These are phyloP conservation scores for Citrus unshiu DNA, from an alignment of 345 rosid species.

Conservation along the genomic window DNA sequence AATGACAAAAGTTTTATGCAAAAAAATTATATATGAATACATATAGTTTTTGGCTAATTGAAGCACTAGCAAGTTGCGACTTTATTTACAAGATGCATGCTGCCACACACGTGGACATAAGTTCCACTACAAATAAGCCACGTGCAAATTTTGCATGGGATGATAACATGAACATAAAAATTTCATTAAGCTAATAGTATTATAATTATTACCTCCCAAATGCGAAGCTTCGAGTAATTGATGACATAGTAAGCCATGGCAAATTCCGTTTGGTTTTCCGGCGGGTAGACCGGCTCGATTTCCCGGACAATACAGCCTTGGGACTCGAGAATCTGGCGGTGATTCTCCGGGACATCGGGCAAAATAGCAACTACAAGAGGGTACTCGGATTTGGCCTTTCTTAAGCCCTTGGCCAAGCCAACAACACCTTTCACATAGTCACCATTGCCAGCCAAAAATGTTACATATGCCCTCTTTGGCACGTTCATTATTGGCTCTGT, in stretches of 20 bases:
- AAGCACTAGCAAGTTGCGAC: neutral
- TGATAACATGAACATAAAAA: neutral
- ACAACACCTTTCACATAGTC: slow-evolving; percentile 69
- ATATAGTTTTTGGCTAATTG: neutral
- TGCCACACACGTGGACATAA: neutral
- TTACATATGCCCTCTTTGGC: slow-evolving; percentile 38
- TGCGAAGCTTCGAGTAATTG: slow-evolving; percentile 75
- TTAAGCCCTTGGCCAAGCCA: slow-evolving; percentile 59
- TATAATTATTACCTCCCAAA: slow-evolving; percentile 56
- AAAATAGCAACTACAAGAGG: slow-evolving; percentile 67
- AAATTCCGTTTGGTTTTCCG: slow-evolving; percentile 44
- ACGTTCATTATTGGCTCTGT: neutral
- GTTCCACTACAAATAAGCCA: neutral
- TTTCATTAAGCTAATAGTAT: neutral
- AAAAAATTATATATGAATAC: neutral
- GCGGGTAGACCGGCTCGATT: slow-evolving; percentile 54
- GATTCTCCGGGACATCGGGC: slow-evolving; percentile 64
- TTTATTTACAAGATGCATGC: neutral
- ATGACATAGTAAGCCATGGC: slow-evolving; percentile 73
- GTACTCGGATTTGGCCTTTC: slow-evolving; percentile 42
- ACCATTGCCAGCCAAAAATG: slow-evolving; percentile 60
- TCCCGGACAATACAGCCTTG: slow-evolving; percentile 60
- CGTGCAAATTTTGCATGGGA: slow-evolving; percentile 5
- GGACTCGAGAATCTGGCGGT: slow-evolving; percentile 43
- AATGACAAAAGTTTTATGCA: neutral